Evolutionary conservation across 164 flowering plant species (phyloP).

Genomic region (Hamamelis virginiana): DNA sequence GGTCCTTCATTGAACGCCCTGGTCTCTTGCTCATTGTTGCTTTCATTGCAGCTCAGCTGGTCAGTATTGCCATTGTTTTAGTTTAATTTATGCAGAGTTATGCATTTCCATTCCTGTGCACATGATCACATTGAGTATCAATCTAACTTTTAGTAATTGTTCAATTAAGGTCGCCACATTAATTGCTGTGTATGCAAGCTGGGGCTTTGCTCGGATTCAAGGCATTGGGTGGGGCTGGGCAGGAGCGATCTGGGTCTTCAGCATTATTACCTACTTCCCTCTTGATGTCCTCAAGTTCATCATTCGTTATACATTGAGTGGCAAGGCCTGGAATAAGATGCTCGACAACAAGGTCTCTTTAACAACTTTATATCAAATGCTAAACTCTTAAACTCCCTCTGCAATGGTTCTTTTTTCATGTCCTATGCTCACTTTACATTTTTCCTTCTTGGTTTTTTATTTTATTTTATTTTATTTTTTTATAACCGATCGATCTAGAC

Average conservation of each 20-base stretch:
- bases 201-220: conserved; percentile 58
- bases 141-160: neutral
- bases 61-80: conserved; percentile 17
- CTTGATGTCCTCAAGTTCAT: conserved; percentile 71
- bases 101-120: too few species aligned
- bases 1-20: conserved; percentile 85
- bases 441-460: neutral
- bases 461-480: neutral
- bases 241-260: conserved; percentile 67
- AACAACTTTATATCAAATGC: neutral
- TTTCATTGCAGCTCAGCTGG: conserved; percentile 70
- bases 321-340: conserved; percentile 62
- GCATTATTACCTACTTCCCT: conserved; percentile 67
- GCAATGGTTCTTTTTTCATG: neutral
- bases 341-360: conserved; percentile 49
- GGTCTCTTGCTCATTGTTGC: conserved; percentile 64
- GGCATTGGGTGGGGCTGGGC: conserved; percentile 94
- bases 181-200: conserved; percentile 60
- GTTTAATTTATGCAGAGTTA: neutral
- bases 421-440: neutral
- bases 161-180: conserved; percentile 51
- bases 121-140: neutral
- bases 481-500: conserved; percentile 38
- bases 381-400: neutral
- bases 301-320: conserved; percentile 52